phyloP scores from a whole-genome alignment of 148 eudicot species.

The Camellia japonica region DNA sequence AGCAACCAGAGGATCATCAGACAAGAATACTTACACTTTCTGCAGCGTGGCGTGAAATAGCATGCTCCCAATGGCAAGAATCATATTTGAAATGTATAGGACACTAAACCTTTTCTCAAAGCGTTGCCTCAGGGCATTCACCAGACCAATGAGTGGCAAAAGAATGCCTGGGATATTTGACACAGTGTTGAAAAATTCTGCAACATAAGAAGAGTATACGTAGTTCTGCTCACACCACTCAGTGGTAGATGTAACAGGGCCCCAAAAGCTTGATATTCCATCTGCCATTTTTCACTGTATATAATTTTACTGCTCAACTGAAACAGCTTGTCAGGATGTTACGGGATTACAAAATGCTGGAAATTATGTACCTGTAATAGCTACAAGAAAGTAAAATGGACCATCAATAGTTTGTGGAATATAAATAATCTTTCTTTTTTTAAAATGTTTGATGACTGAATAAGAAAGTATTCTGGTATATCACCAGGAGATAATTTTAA shows the following conservation, averaged over 20 bases:
- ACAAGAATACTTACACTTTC: conserved; percentile 51
- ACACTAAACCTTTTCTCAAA: conserved; percentile 83
- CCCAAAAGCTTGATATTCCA: conserved; percentile 80
- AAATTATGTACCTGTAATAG: background rate
- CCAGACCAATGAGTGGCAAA: conserved; percentile 74
- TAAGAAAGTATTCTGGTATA: background rate
- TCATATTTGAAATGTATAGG: conserved; percentile 80
- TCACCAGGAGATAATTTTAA: too few relatives aligned
- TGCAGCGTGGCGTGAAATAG: conserved; percentile 79
- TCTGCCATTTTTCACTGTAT: conserved; percentile 48
- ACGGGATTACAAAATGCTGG: background rate
- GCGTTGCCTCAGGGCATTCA: conserved; percentile 70
- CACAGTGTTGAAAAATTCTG: conserved; percentile 79
- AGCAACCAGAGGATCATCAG: background rate
- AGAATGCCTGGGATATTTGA: conserved; percentile 70
- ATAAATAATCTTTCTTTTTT: background rate
- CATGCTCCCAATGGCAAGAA: conserved; percentile 83
- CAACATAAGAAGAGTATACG: conserved; percentile 73
- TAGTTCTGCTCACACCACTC: conserved; percentile 84
- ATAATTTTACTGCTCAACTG: background rate
- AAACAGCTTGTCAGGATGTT: background rate
- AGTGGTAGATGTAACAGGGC: conserved; percentile 82
- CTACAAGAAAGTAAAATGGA: background rate
- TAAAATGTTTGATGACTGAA: background rate
- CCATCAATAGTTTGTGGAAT: background rate